Evolutionary conservation across 495 filamentous ascomycete genomes (phyloP), one percentile per base, ranked within the genome.

Genomic region (Podospora comata): DNA sequence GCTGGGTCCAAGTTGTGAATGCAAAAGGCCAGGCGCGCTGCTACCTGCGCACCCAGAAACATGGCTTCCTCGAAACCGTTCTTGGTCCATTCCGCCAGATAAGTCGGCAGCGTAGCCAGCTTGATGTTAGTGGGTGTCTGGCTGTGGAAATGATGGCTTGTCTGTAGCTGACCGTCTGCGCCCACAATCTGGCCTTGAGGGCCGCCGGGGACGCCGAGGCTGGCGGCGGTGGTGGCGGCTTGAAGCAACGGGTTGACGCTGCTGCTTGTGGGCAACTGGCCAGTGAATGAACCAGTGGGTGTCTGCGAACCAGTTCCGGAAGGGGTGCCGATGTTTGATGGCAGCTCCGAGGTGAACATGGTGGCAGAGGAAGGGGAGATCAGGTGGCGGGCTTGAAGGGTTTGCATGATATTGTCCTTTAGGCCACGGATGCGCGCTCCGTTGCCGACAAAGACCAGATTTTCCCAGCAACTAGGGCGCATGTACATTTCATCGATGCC

Each of bases 301-400:
- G 95, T 99, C 76, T 93, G 94, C 20, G 94, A 89, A 19, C 95
- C 95, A 0, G 95, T 99, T 5, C 92, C 93, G 53, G 88, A 84
- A 13, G 95, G 95, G 0, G 95, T 98, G 58, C 90, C 91, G 75
- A 96, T 85, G 78, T 93, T 92, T 0, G 91, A 95, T 20, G 93
- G 93, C 44, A 99, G 87, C 79, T 99, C 95, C 59, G 92, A 96
- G 48, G 92, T 96, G 84, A 99, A 99, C 73, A 98, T 98, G 48
- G 93, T 97, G 26, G 90, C 93, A 2, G 88, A 89, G 56, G 91
- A 94, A 0, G 95, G 95, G 4, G 93, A 94, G 67, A 98, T 90
- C 53, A 96, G 82, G 76, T 95, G 96, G 71, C 92, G 94, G 68
- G 88, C 86, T 34, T 86, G 87, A 23, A 98, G 84, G 0, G 89